A percentile compares a stretch with the other conserved stretches of the same genome.
Conservation (phyloP, 495 filamentous ascomycete genomes). For the Penicillium canescens region DNA sequence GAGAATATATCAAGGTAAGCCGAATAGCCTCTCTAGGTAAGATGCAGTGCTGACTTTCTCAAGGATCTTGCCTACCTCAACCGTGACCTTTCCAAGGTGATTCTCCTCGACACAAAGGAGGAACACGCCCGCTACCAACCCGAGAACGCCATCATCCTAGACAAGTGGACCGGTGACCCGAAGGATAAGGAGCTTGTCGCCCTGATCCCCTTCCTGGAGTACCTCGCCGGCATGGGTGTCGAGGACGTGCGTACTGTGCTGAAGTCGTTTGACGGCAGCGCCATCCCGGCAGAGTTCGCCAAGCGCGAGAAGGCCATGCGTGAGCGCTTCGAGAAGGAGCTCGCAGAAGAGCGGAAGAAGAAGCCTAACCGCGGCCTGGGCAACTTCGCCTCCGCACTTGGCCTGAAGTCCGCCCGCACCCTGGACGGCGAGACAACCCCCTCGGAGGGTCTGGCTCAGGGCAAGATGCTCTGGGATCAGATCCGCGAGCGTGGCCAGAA, state of each 20-base stretch:
- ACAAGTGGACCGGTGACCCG: conserved; percentile 82
- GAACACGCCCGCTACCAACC: conserved; percentile 82
- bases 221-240: conserved; percentile 89
- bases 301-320: conserved; percentile 82
- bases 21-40: background rate
- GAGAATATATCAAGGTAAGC: conserved; percentile 91
- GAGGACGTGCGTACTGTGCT: conserved; percentile 81
- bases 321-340: conserved; percentile 72
- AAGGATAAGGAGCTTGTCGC: conserved; percentile 82
- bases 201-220: conserved; percentile 94
- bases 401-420: conserved; percentile 60
- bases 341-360: conserved; percentile 71
- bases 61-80: conserved; percentile 96
- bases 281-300: conserved; percentile 87
- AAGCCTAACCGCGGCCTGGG: conserved; percentile 56
- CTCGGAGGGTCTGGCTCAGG: conserved; percentile 73
- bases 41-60: background rate
- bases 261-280: conserved; percentile 80
- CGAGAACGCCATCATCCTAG: conserved; percentile 88
- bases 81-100: conserved; percentile 88
- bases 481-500: conserved; percentile 87
- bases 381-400: conserved; percentile 67
- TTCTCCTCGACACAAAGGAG: conserved; percentile 85
- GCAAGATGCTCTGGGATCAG: conserved; percentile 94
- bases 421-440: conserved; percentile 68